These are phyloP conservation scores for Tricholoma sp. DNA, from an alignment of 768 basidiomycete genomes.

Conservation along the genomic window DNA sequence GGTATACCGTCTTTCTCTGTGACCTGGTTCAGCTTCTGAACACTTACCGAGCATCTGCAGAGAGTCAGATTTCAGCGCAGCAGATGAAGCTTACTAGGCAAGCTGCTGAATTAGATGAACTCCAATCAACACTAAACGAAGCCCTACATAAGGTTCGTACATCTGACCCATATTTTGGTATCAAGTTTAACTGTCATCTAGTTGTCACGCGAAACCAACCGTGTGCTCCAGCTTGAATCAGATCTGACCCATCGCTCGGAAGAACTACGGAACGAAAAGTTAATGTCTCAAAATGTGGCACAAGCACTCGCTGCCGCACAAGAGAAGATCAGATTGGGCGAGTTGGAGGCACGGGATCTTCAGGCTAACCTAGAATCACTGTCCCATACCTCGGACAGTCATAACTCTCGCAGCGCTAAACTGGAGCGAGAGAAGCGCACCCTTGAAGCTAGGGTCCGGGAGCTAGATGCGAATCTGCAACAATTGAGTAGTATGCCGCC, in stretches of 20 bases:
- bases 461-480: slow-evolving; percentile 44
- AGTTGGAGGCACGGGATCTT: slow-evolving; percentile 47
- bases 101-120: slow-evolving; percentile 36
- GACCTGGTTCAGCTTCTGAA: no score
- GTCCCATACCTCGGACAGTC: slow-evolving; percentile 47
- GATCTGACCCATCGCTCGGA: slow-evolving; percentile 45
- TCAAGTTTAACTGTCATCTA: slow-evolving; percentile 20
- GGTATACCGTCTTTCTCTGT: slow-evolving; percentile 23
- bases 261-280: slow-evolving; percentile 52
- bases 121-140: slow-evolving; percentile 37
- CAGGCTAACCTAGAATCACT: slow-evolving; percentile 51
- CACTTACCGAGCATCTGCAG: slow-evolving; percentile 20
- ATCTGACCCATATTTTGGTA: background rate
- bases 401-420: slow-evolving; percentile 35
- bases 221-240: slow-evolving; percentile 49
- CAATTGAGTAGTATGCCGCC: slow-evolving; percentile 28
- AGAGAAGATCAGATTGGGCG: slow-evolving; percentile 46
- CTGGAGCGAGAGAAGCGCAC: slow-evolving; percentile 53
- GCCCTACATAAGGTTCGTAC: slow-evolving; percentile 39
- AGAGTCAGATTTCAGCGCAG: slow-evolving; percentile 44
- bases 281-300: slow-evolving; percentile 47
- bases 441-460: slow-evolving; percentile 53
- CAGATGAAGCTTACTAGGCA: slow-evolving; percentile 39
- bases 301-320: slow-evolving; percentile 42
- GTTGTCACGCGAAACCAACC: slow-evolving; percentile 55